These are phyloP conservation scores for Hydrangea macrophylla DNA, from an alignment of 148 eudicot genomes.

Conservation along the genomic window DNA sequence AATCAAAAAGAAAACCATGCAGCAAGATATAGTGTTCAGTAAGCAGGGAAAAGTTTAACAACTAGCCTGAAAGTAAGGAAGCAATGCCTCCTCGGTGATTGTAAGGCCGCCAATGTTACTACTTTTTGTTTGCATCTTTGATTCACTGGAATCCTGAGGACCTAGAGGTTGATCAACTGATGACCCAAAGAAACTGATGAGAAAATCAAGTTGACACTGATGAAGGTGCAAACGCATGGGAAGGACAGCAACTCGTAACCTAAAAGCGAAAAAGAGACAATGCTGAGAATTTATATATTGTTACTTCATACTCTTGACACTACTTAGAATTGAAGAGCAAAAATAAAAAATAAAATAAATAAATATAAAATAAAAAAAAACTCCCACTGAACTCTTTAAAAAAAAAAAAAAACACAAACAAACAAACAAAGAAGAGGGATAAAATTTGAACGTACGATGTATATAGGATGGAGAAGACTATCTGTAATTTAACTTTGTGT, in stretches of 20 bases:
- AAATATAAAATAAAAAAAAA: neutral
- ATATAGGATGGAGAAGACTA: neutral
- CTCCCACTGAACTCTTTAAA: neutral
- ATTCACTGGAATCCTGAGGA: constrained; percentile 31
- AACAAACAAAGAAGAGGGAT: neutral
- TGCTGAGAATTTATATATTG: too few species aligned
- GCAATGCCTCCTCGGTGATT: constrained; percentile 77
- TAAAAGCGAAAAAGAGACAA: constrained; percentile 31
- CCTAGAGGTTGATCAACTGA: constrained; percentile 31
- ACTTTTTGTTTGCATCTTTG: constrained; percentile 27
- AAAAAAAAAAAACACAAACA: too few species aligned
- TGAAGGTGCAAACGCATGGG: constrained; percentile 95
- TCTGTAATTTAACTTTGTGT: neutral
- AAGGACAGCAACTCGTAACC: constrained; percentile 69
- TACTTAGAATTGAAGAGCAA: too few species aligned
- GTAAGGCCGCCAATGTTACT: constrained; percentile 28
- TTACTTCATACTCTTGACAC: too few species aligned
- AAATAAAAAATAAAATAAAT: too few species aligned
- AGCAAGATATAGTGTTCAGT: neutral
- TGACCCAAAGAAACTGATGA: constrained; percentile 69
- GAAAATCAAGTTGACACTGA: constrained; percentile 90
- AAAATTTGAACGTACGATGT: too few species aligned
- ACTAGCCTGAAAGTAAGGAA: constrained; percentile 90
- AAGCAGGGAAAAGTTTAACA: constrained; percentile 2
- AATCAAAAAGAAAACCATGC: neutral